Percentiles rank a stretch among this genome's conserved stretches.
Evolutionary conservation across 148 eudicot genomes (phyloP).

Genomic region (Camellia lanceoleosa): DNA sequence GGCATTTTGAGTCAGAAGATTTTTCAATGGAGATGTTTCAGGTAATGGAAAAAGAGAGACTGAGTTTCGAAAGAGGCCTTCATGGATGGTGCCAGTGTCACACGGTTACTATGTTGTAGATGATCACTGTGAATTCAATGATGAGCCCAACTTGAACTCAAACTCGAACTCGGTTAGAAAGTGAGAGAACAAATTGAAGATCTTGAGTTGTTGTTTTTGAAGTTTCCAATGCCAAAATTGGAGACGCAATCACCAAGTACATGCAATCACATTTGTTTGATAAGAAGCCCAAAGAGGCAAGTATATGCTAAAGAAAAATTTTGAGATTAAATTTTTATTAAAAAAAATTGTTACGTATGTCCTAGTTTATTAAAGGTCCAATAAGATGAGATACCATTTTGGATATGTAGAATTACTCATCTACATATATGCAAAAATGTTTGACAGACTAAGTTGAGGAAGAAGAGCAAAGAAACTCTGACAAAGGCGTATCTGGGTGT

Average conservation of each 20-base stretch:
- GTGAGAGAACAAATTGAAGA: slow-evolving; percentile 59
- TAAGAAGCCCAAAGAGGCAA: slow-evolving; percentile 48
- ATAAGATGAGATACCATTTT: neutral
- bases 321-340: neutral
- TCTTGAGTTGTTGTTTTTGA: slow-evolving; percentile 68
- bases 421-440: neutral
- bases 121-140: slow-evolving; percentile 16
- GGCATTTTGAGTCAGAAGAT: slow-evolving; percentile 38
- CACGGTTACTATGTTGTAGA: slow-evolving; percentile 65
- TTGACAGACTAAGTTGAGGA: slow-evolving; percentile 41
- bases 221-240: slow-evolving; percentile 42
- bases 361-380: too few relatives aligned
- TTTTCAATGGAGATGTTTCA: slow-evolving; percentile 10
- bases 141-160: neutral
- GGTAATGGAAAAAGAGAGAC: slow-evolving; percentile 16
- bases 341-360: too few relatives aligned
- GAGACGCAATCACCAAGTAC: slow-evolving; percentile 40
- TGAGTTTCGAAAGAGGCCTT: slow-evolving; percentile 32
- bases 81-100: slow-evolving; percentile 64
- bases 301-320: slow-evolving; percentile 8
- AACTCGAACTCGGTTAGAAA: slow-evolving; percentile 38
- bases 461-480: slow-evolving; percentile 53
- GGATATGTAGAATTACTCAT: neutral
- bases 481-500: slow-evolving; percentile 51
- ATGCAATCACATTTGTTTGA: slow-evolving; percentile 59